Percentiles rank a stretch among this genome's conserved stretches.
phyloP scores from a whole-genome alignment of 495 filamentous ascomycete genomes.

The Penicillium psychrofluorescens region DNA sequence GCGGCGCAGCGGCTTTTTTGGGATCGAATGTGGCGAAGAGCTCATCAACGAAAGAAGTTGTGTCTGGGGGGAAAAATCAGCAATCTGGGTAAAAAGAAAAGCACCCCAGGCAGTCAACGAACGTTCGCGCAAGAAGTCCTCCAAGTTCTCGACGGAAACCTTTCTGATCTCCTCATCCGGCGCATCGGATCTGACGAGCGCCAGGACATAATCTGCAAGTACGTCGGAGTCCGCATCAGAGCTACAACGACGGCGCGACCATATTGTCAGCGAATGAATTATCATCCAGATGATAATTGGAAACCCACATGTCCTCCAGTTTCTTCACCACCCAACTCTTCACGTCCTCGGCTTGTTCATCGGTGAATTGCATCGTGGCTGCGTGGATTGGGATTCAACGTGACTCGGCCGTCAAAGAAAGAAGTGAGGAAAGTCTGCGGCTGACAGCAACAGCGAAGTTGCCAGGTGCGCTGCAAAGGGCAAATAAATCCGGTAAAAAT shows the following conservation, averaged over 20 bases:
- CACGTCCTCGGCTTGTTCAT: constrained; percentile 63
- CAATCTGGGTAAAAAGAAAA: neutral
- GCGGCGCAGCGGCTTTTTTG: constrained; percentile 34
- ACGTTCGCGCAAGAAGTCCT: constrained; percentile 76
- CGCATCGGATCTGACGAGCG: constrained; percentile 78
- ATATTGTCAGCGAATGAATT: too few relatives aligned
- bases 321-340: constrained; percentile 88
- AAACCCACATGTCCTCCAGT: constrained; percentile 79
- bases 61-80: constrained; percentile 42
- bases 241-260: constrained; percentile 31
- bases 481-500: too few relatives aligned
- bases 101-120: constrained; percentile 40
- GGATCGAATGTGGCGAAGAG: constrained; percentile 64
- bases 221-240: constrained; percentile 95
- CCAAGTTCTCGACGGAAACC: constrained; percentile 69
- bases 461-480: too few relatives aligned
- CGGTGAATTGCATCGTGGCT: constrained; percentile 64
- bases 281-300: too few relatives aligned
- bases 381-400: neutral
- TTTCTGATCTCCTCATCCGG: constrained; percentile 63
- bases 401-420: neutral
- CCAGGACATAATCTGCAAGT: constrained; percentile 90
- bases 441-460: constrained; percentile 1
- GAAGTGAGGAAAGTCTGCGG: neutral
- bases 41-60: constrained; percentile 72